These are phyloP conservation scores for Kluyveromyces wickerhamii DNA, from an alignment of 805 yeast genomes.

Conservation along the genomic window DNA sequence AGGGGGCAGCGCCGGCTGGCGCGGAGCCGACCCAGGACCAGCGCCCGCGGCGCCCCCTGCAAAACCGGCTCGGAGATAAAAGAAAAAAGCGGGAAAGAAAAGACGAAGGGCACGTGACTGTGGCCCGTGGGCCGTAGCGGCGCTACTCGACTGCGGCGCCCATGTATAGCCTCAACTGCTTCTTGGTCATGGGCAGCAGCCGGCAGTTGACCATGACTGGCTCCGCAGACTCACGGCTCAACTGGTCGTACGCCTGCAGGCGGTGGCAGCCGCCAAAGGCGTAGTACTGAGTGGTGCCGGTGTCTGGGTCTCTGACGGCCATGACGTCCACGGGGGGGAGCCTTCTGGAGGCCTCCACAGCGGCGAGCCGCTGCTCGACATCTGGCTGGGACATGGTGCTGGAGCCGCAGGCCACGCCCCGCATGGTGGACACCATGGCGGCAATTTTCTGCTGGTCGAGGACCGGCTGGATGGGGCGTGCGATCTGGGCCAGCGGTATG, in stretches of 20 bases:
- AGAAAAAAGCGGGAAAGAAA: too few species aligned
- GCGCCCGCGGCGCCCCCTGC: too few species aligned
- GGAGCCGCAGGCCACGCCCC: conserved; percentile 57
- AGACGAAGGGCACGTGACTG: too few species aligned
- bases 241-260: conserved; percentile 72
- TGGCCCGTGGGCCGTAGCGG: not conserved
- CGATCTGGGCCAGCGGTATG: conserved; percentile 59
- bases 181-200: conserved; percentile 65
- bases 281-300: conserved; percentile 56
- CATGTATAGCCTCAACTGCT: conserved; percentile 57
- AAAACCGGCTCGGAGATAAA: too few species aligned
- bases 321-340: conserved; percentile 80
- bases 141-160: conserved; percentile 33
- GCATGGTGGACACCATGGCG: conserved; percentile 66
- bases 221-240: conserved; percentile 31
- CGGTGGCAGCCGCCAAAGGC: conserved; percentile 92
- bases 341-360: not conserved
- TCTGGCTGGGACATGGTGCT: conserved; percentile 44
- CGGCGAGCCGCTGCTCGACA: conserved; percentile 19
- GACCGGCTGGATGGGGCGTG: conserved; percentile 81
- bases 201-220: conserved; percentile 55
- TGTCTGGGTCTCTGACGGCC: conserved; percentile 43
- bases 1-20: not conserved
- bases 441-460: conserved; percentile 66
- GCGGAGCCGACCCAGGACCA: conserved; percentile 2